phyloP scores from a whole-genome alignment of 257 asterid species.

The Osmanthus fragrans region DNA sequence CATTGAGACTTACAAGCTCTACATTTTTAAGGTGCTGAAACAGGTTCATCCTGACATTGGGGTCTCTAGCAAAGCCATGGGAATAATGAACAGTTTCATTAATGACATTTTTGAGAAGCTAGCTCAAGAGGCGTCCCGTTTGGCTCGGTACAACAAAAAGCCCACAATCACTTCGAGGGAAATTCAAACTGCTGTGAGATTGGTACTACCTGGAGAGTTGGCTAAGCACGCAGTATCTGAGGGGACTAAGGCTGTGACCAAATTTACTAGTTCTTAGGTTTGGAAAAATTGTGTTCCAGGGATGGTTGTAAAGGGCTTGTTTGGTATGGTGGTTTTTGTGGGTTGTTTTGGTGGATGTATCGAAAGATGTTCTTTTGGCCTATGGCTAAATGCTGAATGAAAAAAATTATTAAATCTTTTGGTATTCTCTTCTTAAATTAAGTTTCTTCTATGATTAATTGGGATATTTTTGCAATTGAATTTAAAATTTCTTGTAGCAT shows the following conservation, averaged over 20 bases:
- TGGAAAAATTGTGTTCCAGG: not conserved
- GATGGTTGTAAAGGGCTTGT: not conserved
- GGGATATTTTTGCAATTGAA: no score
- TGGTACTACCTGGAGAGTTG: not conserved
- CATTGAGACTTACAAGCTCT: constrained; percentile 66
- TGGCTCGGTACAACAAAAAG: constrained; percentile 36
- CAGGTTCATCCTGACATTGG: constrained; percentile 72
- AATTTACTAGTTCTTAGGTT: constrained; percentile 28
- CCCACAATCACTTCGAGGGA: constrained; percentile 32
- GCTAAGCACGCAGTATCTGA: constrained; percentile 1
- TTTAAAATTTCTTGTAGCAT: no score
- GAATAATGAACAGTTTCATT: constrained; percentile 61
- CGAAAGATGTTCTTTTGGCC: not conserved
- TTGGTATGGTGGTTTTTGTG: not conserved
- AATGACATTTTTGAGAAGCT: constrained; percentile 60
- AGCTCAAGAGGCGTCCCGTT: constrained; percentile 35
- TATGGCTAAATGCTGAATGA: not conserved
- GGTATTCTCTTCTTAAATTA: not conserved
- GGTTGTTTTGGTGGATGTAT: not conserved
- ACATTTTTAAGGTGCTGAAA: constrained; percentile 66
- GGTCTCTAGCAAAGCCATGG: constrained; percentile 69
- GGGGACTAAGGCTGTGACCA: constrained; percentile 9
- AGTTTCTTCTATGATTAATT: not conserved
- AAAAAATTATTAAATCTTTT: not conserved
- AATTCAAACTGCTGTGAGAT: constrained; percentile 2